Evolutionary conservation across 2,329 filamentous ascomycete species (phyloP).

Genomic region (Pseudocercospora ulei): DNA sequence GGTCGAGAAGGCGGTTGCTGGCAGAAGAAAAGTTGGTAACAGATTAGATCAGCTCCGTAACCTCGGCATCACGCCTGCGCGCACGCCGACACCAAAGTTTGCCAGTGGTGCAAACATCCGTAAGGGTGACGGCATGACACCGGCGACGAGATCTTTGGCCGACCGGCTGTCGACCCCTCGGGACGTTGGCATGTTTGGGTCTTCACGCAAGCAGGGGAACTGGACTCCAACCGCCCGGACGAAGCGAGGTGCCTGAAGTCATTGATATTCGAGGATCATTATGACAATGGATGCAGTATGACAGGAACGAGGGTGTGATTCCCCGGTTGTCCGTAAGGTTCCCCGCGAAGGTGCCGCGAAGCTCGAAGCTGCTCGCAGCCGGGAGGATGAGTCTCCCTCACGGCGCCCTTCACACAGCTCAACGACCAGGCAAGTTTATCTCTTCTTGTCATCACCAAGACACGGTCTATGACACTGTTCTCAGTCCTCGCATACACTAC

Average conservation of each 20-base stretch:
- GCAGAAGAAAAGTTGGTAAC: slow-evolving; percentile 54
- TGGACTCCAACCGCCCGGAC: slow-evolving; percentile 23
- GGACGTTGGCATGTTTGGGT: slow-evolving; percentile 19
- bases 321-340: background rate
- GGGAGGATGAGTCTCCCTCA: too few species aligned
- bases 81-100: slow-evolving; percentile 59
- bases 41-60: slow-evolving; percentile 30
- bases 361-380: slow-evolving; percentile 7
- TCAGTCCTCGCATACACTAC: background rate
- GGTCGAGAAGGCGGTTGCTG: slow-evolving; percentile 69
- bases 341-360: slow-evolving; percentile 1
- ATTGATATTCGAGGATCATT: slow-evolving; percentile 3
- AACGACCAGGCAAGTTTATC: slow-evolving; percentile 7
- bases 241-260: slow-evolving; percentile 15
- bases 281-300: slow-evolving; percentile 1
- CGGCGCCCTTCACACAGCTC: background rate
- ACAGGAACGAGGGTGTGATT: background rate
- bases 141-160: slow-evolving; percentile 61
- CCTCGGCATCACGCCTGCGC: slow-evolving; percentile 39
- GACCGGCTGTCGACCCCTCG: slow-evolving; percentile 48
- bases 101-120: slow-evolving; percentile 46
- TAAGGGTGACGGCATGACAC: slow-evolving; percentile 51
- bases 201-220: slow-evolving; percentile 8
- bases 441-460: background rate
- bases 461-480: background rate